These are phyloP conservation scores for Parastagonospora nodorum DNA, from an alignment of 2,329 filamentous ascomycete genomes.

Conservation along the genomic window DNA sequence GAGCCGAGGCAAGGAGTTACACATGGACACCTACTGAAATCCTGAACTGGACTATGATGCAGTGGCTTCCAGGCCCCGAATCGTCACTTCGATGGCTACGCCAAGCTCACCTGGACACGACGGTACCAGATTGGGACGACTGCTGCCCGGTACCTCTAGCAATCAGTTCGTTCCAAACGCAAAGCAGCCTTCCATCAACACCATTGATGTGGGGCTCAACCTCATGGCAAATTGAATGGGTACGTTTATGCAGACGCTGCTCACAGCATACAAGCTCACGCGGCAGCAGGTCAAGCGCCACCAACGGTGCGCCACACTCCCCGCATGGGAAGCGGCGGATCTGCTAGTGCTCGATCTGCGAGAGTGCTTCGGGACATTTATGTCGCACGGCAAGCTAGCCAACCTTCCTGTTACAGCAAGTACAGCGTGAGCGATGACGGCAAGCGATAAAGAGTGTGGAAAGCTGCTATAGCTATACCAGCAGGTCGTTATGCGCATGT, in stretches of 20 bases:
- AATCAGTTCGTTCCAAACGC: slow-evolving; percentile 45
- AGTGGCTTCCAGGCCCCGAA: slow-evolving; percentile 62
- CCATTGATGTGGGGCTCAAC: slow-evolving; percentile 48
- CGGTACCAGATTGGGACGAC: slow-evolving; percentile 10
- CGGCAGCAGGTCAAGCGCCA: slow-evolving; percentile 31
- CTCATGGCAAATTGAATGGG: slow-evolving; percentile 45
- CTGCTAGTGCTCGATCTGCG: slow-evolving; percentile 49
- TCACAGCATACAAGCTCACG: not conserved
- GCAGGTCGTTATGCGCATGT: slow-evolving; percentile 18
- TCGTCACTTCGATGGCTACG: slow-evolving; percentile 50
- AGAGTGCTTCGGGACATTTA: slow-evolving; percentile 43
- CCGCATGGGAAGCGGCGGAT: slow-evolving; percentile 49
- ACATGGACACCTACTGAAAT: slow-evolving; percentile 52
- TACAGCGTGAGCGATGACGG: slow-evolving; percentile 3
- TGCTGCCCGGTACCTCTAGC: slow-evolving; percentile 45
- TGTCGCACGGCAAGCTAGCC: slow-evolving; percentile 13
- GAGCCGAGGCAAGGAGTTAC: slow-evolving; percentile 7
- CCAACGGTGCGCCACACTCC: slow-evolving; percentile 37
- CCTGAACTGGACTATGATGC: slow-evolving; percentile 57
- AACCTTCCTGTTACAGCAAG: slow-evolving; percentile 32
- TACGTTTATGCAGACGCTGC: slow-evolving; percentile 9
- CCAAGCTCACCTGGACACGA: slow-evolving; percentile 39
- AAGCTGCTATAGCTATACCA: slow-evolving; percentile 41
- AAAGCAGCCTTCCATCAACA: slow-evolving; percentile 19
- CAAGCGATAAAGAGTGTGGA: slow-evolving; percentile 34